phyloP scores from a whole-genome alignment of 2,329 filamentous ascomycete genomes.

The Xylariaceae sp. region DNA sequence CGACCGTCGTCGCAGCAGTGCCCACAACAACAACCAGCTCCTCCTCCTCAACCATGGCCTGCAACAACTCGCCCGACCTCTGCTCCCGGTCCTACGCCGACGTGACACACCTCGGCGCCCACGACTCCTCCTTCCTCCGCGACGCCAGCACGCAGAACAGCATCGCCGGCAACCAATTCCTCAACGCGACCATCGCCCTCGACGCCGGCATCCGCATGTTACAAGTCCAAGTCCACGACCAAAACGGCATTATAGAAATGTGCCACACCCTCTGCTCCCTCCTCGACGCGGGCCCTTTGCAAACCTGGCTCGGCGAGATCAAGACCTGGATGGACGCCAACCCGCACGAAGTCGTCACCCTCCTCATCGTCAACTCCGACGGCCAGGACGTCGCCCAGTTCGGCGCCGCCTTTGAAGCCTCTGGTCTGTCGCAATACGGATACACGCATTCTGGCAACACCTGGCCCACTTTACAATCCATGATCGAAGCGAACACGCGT shows the following conservation, averaged over 20 bases:
- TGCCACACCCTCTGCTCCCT: constrained; percentile 66
- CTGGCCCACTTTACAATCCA: constrained; percentile 64
- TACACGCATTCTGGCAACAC: constrained; percentile 47
- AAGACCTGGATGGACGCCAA: constrained; percentile 65
- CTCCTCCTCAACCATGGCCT: constrained; percentile 42
- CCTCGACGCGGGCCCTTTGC: constrained; percentile 62
- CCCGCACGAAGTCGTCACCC: constrained; percentile 68
- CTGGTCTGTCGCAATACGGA: constrained; percentile 53
- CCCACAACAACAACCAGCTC: no score
- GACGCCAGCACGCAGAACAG: constrained; percentile 57
- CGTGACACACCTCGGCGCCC: constrained; percentile 72
- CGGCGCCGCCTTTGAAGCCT: constrained; percentile 46
- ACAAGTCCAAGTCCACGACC: constrained; percentile 64
- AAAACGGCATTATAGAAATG: constrained; percentile 54
- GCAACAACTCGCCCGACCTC: constrained; percentile 75
- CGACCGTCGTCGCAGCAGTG: constrained; percentile 10
- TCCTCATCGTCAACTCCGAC: constrained; percentile 62
- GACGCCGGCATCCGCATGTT: constrained; percentile 66
- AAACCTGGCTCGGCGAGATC: constrained; percentile 58
- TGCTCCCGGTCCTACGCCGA: constrained; percentile 68
- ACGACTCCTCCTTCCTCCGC: constrained; percentile 67
- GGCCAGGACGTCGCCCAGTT: constrained; percentile 50
- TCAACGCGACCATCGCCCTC: constrained; percentile 65
- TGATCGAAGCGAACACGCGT: constrained; percentile 59
- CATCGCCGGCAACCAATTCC: constrained; percentile 66